Base-by-base conservation (phyloP, 2,329 filamentous ascomycete genomes). In the Cyclaneusma minus region DNA sequence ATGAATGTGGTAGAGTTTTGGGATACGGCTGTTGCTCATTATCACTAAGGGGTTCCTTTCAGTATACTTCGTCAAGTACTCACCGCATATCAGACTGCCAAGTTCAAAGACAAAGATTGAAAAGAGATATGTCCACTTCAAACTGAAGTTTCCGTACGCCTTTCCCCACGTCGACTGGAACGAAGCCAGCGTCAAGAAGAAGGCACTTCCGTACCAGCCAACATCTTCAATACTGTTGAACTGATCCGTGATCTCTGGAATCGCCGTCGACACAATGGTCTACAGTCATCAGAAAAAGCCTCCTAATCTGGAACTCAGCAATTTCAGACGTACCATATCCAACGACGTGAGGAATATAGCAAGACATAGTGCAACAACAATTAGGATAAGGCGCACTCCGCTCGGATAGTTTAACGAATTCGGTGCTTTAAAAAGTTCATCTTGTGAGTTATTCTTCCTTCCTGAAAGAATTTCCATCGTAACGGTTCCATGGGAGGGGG, bases 321-420 rank as follows among this genome's bases (percentile, higher is more conserved):
- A 11, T 20, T 20, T 20, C 46, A n/a, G n/a, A n/a, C n/a, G 21
- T 36, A 56, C 52, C 49, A 56, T 50, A 17, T 60, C 56, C 7
- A 62, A 49, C 19, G 55, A 47, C 18, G 57, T 42, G n/a, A 64
- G 47, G 37, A 65, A 65, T 25, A 64, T 51, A 30, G 50, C 53
- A 20, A 64, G 41, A 6, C 57, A 45, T 6, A 66, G 42, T 12
- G 61, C 58, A 14, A 59, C 30, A 11, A 64, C 49, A 27, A 65
- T 58, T 35, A 58, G 50, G 26, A 44, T 30, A 26, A 49, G 29
- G 3, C 37, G 35, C 12, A 37, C 9, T 5, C 37, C 39, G n/a
- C 29, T 34, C 12, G 44, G 43, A 31, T 47, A 48, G 26, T 43
- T n/a, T n/a, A n/a, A n/a, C n/a, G n/a, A n/a, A n/a, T n/a, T n/a